These are phyloP conservation scores for Candida boleticola DNA, from an alignment of 805 yeast genomes.

Conservation along the genomic window DNA sequence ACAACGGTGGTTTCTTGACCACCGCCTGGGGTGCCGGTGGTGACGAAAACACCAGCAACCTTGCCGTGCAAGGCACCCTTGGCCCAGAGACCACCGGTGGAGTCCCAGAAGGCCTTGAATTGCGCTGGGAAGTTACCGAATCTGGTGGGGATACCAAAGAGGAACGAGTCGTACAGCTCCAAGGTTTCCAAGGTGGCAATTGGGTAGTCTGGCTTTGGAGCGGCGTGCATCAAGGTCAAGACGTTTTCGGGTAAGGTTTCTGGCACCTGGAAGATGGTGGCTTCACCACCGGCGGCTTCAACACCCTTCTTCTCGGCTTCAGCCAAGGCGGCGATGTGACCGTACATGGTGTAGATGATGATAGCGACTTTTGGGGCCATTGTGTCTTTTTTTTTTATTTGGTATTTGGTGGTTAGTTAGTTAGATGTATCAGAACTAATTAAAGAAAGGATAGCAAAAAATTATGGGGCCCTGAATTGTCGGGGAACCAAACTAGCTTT, in stretches of 20 bases:
- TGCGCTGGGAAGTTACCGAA: slow-evolving; percentile 82
- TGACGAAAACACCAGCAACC: slow-evolving; percentile 68
- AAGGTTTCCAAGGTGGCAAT: slow-evolving; percentile 60
- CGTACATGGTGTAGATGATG: slow-evolving; percentile 68
- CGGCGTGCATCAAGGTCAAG: slow-evolving; percentile 57
- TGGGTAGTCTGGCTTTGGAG: slow-evolving; percentile 51
- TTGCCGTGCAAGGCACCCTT: slow-evolving; percentile 69
- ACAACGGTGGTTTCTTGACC: slow-evolving; percentile 76
- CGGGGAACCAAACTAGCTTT: too few relatives aligned
- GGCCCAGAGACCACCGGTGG: slow-evolving; percentile 81
- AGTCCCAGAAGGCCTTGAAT: slow-evolving; percentile 72
- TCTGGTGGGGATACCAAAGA: slow-evolving; percentile 87
- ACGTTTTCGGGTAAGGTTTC: slow-evolving; percentile 70
- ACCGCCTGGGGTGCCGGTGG: slow-evolving; percentile 77
- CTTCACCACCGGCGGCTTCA: slow-evolving; percentile 64
- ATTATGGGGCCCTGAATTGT: too few relatives aligned
- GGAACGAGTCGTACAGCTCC: slow-evolving; percentile 68
- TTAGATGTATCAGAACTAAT: not conserved
- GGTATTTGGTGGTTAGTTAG: not conserved
- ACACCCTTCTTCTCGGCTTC: slow-evolving; percentile 66
- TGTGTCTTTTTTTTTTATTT: slow-evolving; percentile 6
- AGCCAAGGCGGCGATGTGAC: slow-evolving; percentile 71
- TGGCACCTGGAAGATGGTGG: slow-evolving; percentile 68
- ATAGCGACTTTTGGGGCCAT: slow-evolving; percentile 42
- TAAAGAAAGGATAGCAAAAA: too few relatives aligned